Evolutionary conservation across 2,329 filamentous ascomycete genomes (phyloP).

Genomic region (Teratosphaeria destructans): DNA sequence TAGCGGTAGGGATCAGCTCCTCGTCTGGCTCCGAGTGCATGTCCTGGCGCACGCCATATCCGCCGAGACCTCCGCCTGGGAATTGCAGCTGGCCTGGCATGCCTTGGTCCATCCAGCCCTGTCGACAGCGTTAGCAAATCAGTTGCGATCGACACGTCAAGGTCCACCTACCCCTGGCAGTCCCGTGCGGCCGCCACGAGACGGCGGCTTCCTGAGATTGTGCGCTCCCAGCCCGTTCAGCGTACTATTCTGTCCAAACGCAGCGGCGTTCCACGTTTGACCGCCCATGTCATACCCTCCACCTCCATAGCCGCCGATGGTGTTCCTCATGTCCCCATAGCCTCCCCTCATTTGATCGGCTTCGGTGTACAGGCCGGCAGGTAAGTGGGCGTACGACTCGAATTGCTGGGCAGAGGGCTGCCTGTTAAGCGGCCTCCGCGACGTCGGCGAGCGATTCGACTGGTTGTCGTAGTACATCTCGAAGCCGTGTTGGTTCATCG

Average conservation of each 20-base stretch:
- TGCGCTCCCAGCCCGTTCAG: constrained; percentile 32
- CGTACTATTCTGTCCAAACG: constrained; percentile 55
- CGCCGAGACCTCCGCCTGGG: constrained; percentile 26
- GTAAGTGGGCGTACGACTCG: constrained; percentile 59
- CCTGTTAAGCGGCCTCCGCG: constrained; percentile 60
- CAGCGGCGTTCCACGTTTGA: constrained; percentile 73
- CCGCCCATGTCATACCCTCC: constrained; percentile 57
- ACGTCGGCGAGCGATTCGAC: constrained; percentile 57
- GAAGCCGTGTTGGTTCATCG: constrained; percentile 25
- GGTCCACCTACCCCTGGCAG: constrained; percentile 55
- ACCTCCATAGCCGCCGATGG: constrained; percentile 35
- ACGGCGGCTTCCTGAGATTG: constrained; percentile 38
- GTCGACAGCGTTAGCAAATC: constrained; percentile 4
- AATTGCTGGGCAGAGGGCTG: constrained; percentile 64
- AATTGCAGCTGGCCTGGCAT: constrained; percentile 26
- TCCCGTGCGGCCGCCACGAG: constrained; percentile 45
- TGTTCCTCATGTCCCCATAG: constrained; percentile 28
- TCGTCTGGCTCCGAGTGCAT: constrained; percentile 52
- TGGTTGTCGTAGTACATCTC: constrained; percentile 68
- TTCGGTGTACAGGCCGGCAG: constrained; percentile 56
- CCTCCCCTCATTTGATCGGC: constrained; percentile 48
- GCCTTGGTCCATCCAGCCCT: constrained; percentile 55
- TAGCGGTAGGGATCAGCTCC: constrained; percentile 93
- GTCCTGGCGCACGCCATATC: constrained; percentile 31
- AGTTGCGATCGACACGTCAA: background rate